These are phyloP conservation scores for Collybia nuda DNA, from an alignment of 768 basidiomycete species.

Conservation along the genomic window DNA sequence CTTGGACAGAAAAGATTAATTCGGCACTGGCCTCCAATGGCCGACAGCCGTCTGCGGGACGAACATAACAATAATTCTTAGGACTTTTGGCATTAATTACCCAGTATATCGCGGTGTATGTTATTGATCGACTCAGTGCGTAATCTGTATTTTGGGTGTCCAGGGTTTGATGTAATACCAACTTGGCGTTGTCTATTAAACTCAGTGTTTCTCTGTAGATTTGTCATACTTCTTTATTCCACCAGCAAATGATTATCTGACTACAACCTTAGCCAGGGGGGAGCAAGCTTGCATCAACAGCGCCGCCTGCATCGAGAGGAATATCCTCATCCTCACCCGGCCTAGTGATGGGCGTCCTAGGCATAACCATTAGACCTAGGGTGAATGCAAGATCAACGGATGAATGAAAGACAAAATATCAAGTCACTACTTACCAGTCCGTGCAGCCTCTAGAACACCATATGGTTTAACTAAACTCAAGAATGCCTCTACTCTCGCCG, in stretches of 20 bases:
- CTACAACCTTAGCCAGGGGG: slow-evolving; percentile 78
- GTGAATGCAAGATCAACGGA: slow-evolving; percentile 5
- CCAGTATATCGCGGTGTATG: neutral
- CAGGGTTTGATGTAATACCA: slow-evolving; percentile 4
- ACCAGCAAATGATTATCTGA: neutral
- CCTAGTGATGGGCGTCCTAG: slow-evolving; percentile 81
- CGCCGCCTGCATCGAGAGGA: slow-evolving; percentile 35
- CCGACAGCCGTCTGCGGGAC: slow-evolving; percentile 14
- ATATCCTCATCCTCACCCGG: slow-evolving; percentile 31
- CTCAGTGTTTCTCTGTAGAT: neutral
- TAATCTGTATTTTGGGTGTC: slow-evolving; percentile 6
- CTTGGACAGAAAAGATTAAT: slow-evolving; percentile 42
- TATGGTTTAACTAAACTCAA: slow-evolving; percentile 89
- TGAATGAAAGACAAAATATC: neutral
- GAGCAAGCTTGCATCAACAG: slow-evolving; percentile 88
- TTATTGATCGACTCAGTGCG: slow-evolving; percentile 11
- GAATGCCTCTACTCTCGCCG: slow-evolving; percentile 89
- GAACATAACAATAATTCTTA: slow-evolving; percentile 13
- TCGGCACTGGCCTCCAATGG: slow-evolving; percentile 19
- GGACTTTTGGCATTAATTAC: neutral
- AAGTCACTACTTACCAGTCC: slow-evolving; percentile 63
- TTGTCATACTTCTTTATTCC: slow-evolving; percentile 7
- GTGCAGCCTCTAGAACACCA: slow-evolving; percentile 91
- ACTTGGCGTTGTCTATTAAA: neutral
- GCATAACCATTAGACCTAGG: slow-evolving; percentile 96